A percentile compares a stretch with the other conserved stretches of the same genome.
phyloP scores from a whole-genome alignment of 768 basidiomycete species.

The Hygrophorus russula region DNA sequence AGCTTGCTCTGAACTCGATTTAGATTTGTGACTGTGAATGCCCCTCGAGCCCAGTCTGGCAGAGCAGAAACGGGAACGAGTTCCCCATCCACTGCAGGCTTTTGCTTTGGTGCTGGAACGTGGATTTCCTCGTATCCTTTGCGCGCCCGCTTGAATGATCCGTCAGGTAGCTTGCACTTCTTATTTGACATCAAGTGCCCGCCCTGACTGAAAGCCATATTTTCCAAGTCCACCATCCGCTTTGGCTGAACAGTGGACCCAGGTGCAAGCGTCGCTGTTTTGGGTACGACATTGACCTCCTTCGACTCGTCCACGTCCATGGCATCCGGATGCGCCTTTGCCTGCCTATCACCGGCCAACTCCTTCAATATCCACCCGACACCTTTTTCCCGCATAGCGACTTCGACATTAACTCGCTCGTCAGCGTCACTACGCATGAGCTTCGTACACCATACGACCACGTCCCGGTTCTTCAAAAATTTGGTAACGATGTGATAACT shows the following conservation, averaged over 20 bases:
- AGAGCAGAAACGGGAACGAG: conserved; percentile 61
- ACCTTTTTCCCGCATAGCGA: conserved; percentile 96
- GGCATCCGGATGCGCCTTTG: conserved; percentile 42
- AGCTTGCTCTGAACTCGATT: conserved; percentile 92
- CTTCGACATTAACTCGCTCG: conserved; percentile 86
- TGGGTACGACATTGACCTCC: conserved; percentile 46
- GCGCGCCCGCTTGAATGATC: conserved; percentile 91
- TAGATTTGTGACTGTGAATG: conserved; percentile 72
- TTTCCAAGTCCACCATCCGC: conserved; percentile 76
- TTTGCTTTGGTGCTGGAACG: conserved; percentile 84
- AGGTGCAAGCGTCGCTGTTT: conserved; percentile 78
- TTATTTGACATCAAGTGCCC: conserved; percentile 98
- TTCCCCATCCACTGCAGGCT: conserved; percentile 50
- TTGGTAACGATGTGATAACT: conserved; percentile 84
- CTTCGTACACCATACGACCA: conserved; percentile 97
- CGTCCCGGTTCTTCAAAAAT: conserved; percentile 92
- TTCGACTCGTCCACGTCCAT: conserved; percentile 70
- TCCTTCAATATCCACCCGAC: conserved; percentile 93
- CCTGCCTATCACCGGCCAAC: conserved; percentile 70
- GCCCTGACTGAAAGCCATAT: conserved; percentile 93
- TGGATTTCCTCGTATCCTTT: conserved; percentile 99
- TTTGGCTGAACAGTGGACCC: conserved; percentile 85
- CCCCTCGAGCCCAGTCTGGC: conserved; percentile 80
- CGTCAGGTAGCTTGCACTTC: conserved; percentile 94
- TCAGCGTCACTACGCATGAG: conserved; percentile 83